Evolutionary conservation across 2,329 filamentous ascomycete species (phyloP), one percentile per base, ranked within the genome.

Genomic region (Pseudohalonectria lignicola): DNA sequence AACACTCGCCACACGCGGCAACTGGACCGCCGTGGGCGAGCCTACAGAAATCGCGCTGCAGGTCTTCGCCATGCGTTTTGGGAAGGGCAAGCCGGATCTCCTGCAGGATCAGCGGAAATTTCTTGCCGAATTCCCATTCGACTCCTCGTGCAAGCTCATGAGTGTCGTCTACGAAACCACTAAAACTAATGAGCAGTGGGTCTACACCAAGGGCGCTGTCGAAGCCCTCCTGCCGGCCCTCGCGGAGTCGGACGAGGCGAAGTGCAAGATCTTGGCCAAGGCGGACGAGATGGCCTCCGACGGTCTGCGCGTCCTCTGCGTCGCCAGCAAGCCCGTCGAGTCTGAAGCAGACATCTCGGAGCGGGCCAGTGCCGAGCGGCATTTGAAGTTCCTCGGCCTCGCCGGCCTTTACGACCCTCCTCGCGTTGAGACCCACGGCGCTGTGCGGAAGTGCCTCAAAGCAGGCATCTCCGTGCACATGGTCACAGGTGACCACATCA

Each of bases 381-480:
- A 69, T 13, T 65, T 86, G 20, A 62, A 62, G 13, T 82, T 82
- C 51, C 65, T 82, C n/a, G 82, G 82, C 36, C 68, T 86, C 7
- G 76, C 80, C 29, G 81, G 80, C 29, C 67, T 86, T 3, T 83
- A 84, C 48, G 81, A 86, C 44, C 82, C 82, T 12, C 82, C 81
- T 36, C 74, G 82, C 9, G 60, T 69, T 1, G 82, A 85, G 52
- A 79, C 79, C 9, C 71, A 71, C 12, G 71, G 62, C 2, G 76
- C 77, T 4, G 74, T 82, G 15, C 57, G 61, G 32, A 62, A 66
- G 44, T 82, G 76, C 51, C 72, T 69, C 42, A 55, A 65, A 28
- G 77, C 78, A 13, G 78, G 78, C 31, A 73, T 82, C 43, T 66
- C 69, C 19, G 76, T 82, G 9, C 76, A 81, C 51, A 82, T 82